A percentile compares a stretch with the other conserved stretches of the same genome.
Conservation (phyloP, 257 asterid species). For the Handroanthus guayacan region DNA sequence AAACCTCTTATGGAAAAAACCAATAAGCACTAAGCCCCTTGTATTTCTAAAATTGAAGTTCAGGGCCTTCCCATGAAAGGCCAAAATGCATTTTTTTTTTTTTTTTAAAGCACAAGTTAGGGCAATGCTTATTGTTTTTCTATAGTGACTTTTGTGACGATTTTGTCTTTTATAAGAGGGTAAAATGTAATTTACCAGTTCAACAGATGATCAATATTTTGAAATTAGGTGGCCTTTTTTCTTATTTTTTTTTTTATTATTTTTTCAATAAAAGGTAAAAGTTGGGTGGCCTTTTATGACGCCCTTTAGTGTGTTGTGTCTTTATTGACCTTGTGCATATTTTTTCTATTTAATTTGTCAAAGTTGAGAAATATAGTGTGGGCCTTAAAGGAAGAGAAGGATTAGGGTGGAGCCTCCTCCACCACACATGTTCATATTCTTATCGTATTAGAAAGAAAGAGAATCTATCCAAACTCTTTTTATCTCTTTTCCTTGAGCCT, state of each 20-base stretch:
- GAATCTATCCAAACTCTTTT: slow-evolving; percentile 34
- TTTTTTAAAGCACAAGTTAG: no score
- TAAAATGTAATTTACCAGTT: no score
- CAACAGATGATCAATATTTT: background rate
- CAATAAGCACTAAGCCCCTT: no score
- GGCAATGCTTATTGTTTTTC: no score
- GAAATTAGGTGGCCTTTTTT: background rate
- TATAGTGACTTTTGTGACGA: no score
- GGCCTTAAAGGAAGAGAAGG: background rate
- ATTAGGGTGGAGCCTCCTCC: background rate
- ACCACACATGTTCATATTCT: slow-evolving; percentile 30
- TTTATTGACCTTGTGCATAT: slow-evolving; percentile 34
- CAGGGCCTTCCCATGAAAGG: no score
- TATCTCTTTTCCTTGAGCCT: background rate
- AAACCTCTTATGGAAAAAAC: no score
- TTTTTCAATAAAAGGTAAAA: background rate
- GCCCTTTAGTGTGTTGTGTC: no score
- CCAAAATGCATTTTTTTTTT: no score
- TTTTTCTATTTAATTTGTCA: slow-evolving; percentile 22
- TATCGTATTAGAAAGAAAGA: slow-evolving; percentile 18
- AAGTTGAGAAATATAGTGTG: background rate
- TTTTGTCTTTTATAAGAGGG: no score
- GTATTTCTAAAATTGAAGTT: no score
- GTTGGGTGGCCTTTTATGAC: background rate
- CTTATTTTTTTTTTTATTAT: no score